phyloP scores from a whole-genome alignment of 2,329 filamentous ascomycete species.

The Fusarium goolgardi region DNA sequence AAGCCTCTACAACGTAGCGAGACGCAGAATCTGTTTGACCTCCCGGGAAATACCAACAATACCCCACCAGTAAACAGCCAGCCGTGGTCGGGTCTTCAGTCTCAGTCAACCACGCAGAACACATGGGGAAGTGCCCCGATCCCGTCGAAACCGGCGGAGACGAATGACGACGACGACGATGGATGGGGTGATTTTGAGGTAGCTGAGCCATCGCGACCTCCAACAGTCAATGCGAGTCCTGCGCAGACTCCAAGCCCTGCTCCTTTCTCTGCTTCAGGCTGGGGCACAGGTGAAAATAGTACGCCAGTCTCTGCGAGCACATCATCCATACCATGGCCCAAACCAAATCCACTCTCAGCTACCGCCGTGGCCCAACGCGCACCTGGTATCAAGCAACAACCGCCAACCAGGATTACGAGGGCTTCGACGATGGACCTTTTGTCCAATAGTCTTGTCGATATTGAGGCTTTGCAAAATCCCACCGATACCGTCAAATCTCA shows the following conservation, averaged over 20 bases:
- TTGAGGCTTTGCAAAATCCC: constrained; percentile 41
- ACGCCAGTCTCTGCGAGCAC: constrained; percentile 20
- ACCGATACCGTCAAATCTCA: constrained; percentile 10
- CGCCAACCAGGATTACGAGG: constrained; percentile 51
- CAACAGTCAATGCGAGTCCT: constrained; percentile 29
- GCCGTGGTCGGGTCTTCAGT: constrained; percentile 50
- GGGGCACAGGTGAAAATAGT: constrained; percentile 21
- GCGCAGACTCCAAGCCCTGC: constrained; percentile 14
- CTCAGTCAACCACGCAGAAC: constrained; percentile 36
- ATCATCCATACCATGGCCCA: constrained; percentile 40
- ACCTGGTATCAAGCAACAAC: constrained; percentile 18
- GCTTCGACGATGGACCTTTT: constrained; percentile 66
- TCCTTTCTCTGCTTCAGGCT: constrained; percentile 24
- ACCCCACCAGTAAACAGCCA: constrained; percentile 32
- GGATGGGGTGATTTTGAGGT: constrained; percentile 77
- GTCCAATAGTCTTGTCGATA: constrained; percentile 62
- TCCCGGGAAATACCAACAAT: constrained; percentile 37
- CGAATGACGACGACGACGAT: constrained; percentile 66
- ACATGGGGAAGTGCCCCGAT: constrained; percentile 34
- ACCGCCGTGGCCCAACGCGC: constrained; percentile 15
- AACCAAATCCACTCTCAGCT: constrained; percentile 12
- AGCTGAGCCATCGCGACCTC: constrained; percentile 53
- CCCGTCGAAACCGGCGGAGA: constrained; percentile 33
- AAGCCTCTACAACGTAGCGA: constrained; percentile 28
- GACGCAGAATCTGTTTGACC: constrained; percentile 47